Percentiles rank a stretch among this genome's conserved stretches.
phyloP scores from a whole-genome alignment of 371 early-diverging fungal genomes.

The Thermomucor indicae-seudaticae region DNA sequence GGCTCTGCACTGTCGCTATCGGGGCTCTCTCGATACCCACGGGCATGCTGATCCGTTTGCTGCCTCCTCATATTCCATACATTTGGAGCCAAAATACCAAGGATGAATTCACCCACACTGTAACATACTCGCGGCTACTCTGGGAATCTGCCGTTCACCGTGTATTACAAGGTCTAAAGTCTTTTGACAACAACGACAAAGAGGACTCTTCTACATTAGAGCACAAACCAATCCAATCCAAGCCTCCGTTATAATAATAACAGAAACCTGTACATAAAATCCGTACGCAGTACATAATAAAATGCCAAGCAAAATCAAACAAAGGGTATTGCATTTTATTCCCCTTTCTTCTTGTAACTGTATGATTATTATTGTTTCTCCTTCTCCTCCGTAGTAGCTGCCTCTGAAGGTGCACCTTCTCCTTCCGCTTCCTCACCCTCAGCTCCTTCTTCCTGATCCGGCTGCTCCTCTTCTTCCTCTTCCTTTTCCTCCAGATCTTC shows the following conservation, averaged over 20 bases:
- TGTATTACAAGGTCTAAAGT: too few relatives aligned
- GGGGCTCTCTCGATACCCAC: conserved; percentile 75
- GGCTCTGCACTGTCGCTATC: conserved; percentile 69
- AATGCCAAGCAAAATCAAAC: too few relatives aligned
- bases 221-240: too few relatives aligned
- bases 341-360: too few relatives aligned
- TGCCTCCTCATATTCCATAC: conserved; percentile 45
- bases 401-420: conserved; percentile 3
- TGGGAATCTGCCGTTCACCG: conserved; percentile 46
- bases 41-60: conserved; percentile 63
- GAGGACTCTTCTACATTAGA: too few relatives aligned
- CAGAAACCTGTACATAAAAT: neutral
- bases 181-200: too few relatives aligned
- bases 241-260: too few relatives aligned
- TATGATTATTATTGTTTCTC: neutral
- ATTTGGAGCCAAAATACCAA: conserved; percentile 34
- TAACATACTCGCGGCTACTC: conserved; percentile 27
- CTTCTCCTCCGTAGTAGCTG: neutral
- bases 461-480: conserved; percentile 49
- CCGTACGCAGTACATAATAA: too few relatives aligned
- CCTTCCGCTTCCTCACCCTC: conserved; percentile 1
- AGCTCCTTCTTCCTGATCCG: conserved; percentile 29
- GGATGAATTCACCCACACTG: conserved; percentile 38
- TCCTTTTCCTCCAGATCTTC: conserved; percentile 61
- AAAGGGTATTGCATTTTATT: too few relatives aligned